Conservation (phyloP, 768 basidiomycete genomes). For the Russula earlei region DNA sequence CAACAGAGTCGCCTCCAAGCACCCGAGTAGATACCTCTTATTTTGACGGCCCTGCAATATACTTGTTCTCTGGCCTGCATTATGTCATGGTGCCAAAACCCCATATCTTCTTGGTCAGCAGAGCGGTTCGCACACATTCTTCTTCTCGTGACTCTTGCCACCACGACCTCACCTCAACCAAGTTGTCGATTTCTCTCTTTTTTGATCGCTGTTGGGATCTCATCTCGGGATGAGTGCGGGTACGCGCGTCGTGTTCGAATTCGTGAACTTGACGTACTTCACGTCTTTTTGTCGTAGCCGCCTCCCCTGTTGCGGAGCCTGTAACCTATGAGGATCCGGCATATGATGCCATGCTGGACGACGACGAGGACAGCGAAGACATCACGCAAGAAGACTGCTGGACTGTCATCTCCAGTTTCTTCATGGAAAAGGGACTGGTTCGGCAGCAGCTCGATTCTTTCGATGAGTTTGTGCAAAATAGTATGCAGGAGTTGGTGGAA, state of each 20-base stretch:
- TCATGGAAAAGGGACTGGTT: slow-evolving; percentile 94
- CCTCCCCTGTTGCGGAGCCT: slow-evolving; percentile 14
- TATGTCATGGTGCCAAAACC: no score
- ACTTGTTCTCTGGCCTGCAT: no score
- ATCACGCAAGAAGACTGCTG: slow-evolving; percentile 92
- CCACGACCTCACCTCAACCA: not conserved
- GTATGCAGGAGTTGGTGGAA: slow-evolving; percentile 98
- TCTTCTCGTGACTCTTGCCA: not conserved
- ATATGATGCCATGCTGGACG: slow-evolving; percentile 43
- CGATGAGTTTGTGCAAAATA: slow-evolving; percentile 98
- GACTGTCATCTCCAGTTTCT: slow-evolving; percentile 94
- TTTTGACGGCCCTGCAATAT: no score
- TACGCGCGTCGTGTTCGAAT: slow-evolving; percentile 16
- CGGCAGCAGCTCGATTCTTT: slow-evolving; percentile 97
- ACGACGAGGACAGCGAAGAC: slow-evolving; percentile 55
- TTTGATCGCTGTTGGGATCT: slow-evolving; percentile 18
- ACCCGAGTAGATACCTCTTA: no score
- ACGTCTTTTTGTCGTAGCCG: slow-evolving; percentile 16
- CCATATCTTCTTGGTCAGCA: no score
- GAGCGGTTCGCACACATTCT: no score
- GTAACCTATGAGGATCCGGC: slow-evolving; percentile 46
- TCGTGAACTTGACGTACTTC: slow-evolving; percentile 4
- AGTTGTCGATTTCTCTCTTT: slow-evolving; percentile 1
- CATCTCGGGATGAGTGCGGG: slow-evolving; percentile 18
- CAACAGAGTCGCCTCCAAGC: no score